A percentile compares a stretch with the other conserved stretches of the same genome.
Conservation (phyloP, 2,329 filamentous ascomycete species). For the Aspergillus sp. region DNA sequence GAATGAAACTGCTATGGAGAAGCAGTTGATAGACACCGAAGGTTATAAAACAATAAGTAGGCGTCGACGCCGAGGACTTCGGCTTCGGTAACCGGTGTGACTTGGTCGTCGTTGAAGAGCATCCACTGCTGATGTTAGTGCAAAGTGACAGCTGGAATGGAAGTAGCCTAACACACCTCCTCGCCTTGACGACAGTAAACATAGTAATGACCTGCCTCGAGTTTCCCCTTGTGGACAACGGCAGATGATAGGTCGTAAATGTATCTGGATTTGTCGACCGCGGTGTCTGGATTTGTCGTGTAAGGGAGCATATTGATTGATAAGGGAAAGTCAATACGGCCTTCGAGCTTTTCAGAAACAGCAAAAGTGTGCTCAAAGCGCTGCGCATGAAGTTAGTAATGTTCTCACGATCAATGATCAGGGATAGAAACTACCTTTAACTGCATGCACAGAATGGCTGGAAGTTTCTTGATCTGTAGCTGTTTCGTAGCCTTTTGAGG, state of each 20-base stretch:
- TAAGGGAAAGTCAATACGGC: slow-evolving; percentile 81
- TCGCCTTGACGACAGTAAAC: slow-evolving; percentile 85
- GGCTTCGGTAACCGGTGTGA: slow-evolving; percentile 79
- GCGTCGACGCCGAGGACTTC: slow-evolving; percentile 86
- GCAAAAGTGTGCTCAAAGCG: slow-evolving; percentile 77
- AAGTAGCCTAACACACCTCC: slow-evolving; percentile 54
- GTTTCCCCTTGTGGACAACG: slow-evolving; percentile 89
- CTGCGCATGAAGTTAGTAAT: slow-evolving; percentile 39
- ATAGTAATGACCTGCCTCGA: slow-evolving; percentile 90
- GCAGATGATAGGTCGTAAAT: slow-evolving; percentile 88
- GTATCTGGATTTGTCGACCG: slow-evolving; percentile 57
- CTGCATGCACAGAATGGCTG: slow-evolving; percentile 88
- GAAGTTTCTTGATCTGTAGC: slow-evolving; percentile 80
- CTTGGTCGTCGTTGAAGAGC: slow-evolving; percentile 92
- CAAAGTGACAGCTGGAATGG: not conserved
- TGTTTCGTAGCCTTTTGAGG: slow-evolving; percentile 80
- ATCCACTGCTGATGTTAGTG: slow-evolving; percentile 71
- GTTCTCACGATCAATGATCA: not conserved
- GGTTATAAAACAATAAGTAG: slow-evolving; percentile 82
- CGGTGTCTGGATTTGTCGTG: slow-evolving; percentile 65
- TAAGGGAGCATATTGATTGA: slow-evolving; percentile 90
- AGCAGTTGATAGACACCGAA: slow-evolving; percentile 37
- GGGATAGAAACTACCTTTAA: slow-evolving; percentile 68
- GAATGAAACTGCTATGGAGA: slow-evolving; percentile 11
- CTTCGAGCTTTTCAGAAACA: slow-evolving; percentile 83